These are phyloP conservation scores for Neofusicoccum cordaticola DNA, from an alignment of 2,329 filamentous ascomycete species.

Conservation along the genomic window DNA sequence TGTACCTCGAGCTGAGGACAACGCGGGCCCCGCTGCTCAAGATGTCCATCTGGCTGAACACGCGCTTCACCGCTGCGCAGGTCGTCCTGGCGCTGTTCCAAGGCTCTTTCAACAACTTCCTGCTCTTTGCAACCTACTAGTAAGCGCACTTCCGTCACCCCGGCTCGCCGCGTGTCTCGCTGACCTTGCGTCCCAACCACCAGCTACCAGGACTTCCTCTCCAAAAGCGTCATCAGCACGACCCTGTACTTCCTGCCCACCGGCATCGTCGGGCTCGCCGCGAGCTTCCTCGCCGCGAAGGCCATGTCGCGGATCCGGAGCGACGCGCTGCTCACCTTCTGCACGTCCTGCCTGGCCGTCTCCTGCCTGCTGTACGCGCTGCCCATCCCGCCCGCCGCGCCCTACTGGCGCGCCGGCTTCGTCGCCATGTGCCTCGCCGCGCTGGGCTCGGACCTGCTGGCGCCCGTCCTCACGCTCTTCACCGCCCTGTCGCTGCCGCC, in stretches of 20 bases:
- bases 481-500: slow-evolving; percentile 60
- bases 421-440: slow-evolving; percentile 65
- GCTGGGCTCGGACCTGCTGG: slow-evolving; percentile 65
- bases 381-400: slow-evolving; percentile 55
- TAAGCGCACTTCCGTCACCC: slow-evolving; percentile 1
- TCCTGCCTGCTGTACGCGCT: slow-evolving; percentile 61
- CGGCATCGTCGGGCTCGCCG: slow-evolving; percentile 58
- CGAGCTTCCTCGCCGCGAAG: slow-evolving; percentile 50
- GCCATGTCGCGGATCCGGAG: no score
- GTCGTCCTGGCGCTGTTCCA: slow-evolving; percentile 66
- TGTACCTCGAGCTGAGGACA: slow-evolving; percentile 54
- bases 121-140: slow-evolving; percentile 67
- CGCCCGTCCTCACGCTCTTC: slow-evolving; percentile 64
- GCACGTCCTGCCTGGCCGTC: slow-evolving; percentile 55
- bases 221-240: slow-evolving; percentile 68
- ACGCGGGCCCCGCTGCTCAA: slow-evolving; percentile 61
- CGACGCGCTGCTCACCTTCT: slow-evolving; percentile 47
- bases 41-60: slow-evolving; percentile 60
- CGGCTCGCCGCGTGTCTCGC: slow-evolving; percentile 37
- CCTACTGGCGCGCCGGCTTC: slow-evolving; percentile 60
- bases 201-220: slow-evolving; percentile 48
- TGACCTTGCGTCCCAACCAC: slow-evolving; percentile 27
- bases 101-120: slow-evolving; percentile 64
- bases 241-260: slow-evolving; percentile 65
- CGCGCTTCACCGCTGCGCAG: slow-evolving; percentile 61